Percentiles rank a stretch among this genome's conserved stretches.
Evolutionary conservation across 441 rosid species (phyloP).

Genomic region (Euphorbia neoarborescens): DNA sequence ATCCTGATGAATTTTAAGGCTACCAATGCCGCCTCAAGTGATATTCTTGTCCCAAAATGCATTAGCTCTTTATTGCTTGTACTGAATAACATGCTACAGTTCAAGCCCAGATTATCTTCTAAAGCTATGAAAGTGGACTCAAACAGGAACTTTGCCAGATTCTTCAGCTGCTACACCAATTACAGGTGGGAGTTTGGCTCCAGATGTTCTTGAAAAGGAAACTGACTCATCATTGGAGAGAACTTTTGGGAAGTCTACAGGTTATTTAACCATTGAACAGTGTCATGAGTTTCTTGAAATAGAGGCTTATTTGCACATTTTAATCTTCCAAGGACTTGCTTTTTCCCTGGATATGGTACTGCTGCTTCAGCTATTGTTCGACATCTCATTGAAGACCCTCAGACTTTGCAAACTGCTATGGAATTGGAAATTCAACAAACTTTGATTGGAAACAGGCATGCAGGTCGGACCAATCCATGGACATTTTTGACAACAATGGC

Average conservation of each 20-base stretch:
- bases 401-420: constrained; percentile 91
- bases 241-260: constrained; percentile 71
- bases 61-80: constrained; percentile 68
- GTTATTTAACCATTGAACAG: constrained; percentile 68
- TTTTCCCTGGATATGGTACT: constrained; percentile 86
- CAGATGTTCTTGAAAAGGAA: constrained; percentile 48
- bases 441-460: constrained; percentile 64
- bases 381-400: constrained; percentile 97
- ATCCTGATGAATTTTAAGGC: constrained; percentile 59
- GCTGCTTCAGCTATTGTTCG: constrained; percentile 80
- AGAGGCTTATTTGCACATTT: constrained; percentile 77
- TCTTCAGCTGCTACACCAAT: constrained; percentile 32
- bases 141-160: constrained; percentile 43
- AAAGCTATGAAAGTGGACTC: constrained; percentile 45
- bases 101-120: constrained; percentile 46
- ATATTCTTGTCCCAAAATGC: constrained; percentile 69
- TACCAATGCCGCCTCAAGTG: constrained; percentile 41
- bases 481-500: constrained; percentile 80
- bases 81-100: constrained; percentile 75
- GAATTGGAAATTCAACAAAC: constrained; percentile 88
- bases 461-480: constrained; percentile 58
- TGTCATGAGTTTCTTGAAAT: constrained; percentile 72
- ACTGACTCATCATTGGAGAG: constrained; percentile 41
- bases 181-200: constrained; percentile 33
- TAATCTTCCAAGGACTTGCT: constrained; percentile 71